A percentile compares a stretch with the other conserved stretches of the same genome.
Evolutionary conservation across 208 protist genomes (phyloP).

Genomic region (Borovskyia barvae): DNA sequence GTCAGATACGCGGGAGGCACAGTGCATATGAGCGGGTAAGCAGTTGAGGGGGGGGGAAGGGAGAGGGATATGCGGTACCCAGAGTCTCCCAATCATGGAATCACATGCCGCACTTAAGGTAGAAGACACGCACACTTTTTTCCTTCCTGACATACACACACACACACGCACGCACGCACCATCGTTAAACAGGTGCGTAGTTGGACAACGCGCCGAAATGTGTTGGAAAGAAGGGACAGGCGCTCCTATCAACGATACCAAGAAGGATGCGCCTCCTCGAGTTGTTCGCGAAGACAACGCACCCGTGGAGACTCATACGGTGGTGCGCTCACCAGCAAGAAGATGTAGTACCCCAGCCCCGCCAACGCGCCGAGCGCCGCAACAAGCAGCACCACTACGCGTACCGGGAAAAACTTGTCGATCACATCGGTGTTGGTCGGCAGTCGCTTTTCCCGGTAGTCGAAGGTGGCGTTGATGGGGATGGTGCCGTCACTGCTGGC

Average conservation of each 20-base stretch:
- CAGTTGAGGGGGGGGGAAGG: too few relatives aligned
- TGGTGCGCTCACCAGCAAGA: slow-evolving; percentile 38
- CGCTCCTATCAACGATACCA: slow-evolving; percentile 57
- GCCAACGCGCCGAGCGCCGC: slow-evolving; percentile 37
- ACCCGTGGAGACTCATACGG: slow-evolving; percentile 70
- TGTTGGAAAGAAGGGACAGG: not conserved
- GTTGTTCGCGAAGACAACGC: slow-evolving; percentile 69
- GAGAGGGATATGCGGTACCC: too few relatives aligned
- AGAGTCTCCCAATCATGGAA: too few relatives aligned
- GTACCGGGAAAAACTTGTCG: slow-evolving; percentile 64
- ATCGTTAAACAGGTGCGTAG: not conserved
- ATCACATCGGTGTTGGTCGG: slow-evolving; percentile 39
- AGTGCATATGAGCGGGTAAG: too few relatives aligned
- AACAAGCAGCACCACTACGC: slow-evolving; percentile 59
- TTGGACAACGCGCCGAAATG: too few relatives aligned
- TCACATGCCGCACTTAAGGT: too few relatives aligned
- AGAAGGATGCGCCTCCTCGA: slow-evolving; percentile 75
- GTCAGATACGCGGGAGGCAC: too few relatives aligned
- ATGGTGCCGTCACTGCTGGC: slow-evolving; percentile 1
- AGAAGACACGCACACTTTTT: too few relatives aligned
- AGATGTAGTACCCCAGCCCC: slow-evolving; percentile 38
- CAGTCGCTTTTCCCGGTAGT: slow-evolving; percentile 50
- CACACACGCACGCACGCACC: not conserved
- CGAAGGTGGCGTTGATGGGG: not conserved
- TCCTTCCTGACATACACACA: not conserved